phyloP scores from a whole-genome alignment of 306 rosid species.

The Malus fusca region DNA sequence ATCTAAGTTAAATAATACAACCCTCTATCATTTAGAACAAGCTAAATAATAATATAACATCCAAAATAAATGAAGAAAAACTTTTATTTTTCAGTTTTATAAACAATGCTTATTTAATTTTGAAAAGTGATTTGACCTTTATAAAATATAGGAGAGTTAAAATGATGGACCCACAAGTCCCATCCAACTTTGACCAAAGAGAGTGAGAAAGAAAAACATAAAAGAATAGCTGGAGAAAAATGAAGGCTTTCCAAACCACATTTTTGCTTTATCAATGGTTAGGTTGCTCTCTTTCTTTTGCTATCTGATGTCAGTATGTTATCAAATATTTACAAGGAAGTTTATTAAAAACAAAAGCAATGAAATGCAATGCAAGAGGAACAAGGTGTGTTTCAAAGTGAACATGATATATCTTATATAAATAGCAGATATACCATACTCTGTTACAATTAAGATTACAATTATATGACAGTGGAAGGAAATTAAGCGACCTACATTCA shows the following conservation, averaged over 20 bases:
- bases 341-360: neutral
- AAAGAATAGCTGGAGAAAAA: constrained; percentile 17
- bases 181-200: too few relatives aligned
- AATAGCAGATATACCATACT: neutral
- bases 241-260: constrained; percentile 31
- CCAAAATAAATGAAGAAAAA: too few relatives aligned
- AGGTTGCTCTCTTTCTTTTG: neutral
- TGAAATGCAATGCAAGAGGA: neutral
- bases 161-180: too few relatives aligned
- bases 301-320: neutral
- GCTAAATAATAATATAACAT: too few relatives aligned
- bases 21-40: too few relatives aligned
- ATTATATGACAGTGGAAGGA: neutral
- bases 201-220: constrained; percentile 21
- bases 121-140: too few relatives aligned
- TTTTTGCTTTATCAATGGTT: constrained; percentile 11
- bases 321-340: neutral
- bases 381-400: neutral
- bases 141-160: too few relatives aligned
- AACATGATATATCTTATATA: neutral
- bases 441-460: neutral
- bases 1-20: too few relatives aligned
- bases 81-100: too few relatives aligned
- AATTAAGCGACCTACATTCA: neutral
- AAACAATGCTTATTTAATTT: too few relatives aligned